Base-by-base conservation (phyloP, 202 grass and related monocot genomes). In the Zoysia matrella region DNA sequence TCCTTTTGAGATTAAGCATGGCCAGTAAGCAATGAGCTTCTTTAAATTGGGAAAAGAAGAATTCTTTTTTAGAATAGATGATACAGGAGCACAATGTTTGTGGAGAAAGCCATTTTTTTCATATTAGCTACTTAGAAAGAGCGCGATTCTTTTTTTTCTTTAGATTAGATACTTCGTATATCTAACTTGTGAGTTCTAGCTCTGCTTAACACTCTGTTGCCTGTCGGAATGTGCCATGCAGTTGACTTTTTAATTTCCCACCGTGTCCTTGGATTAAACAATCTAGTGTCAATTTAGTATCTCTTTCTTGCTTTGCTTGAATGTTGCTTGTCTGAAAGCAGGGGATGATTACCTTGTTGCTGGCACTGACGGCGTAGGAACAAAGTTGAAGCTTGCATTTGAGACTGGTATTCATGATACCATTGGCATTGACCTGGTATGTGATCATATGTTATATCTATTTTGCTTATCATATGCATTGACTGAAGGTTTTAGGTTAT, bases 261-360 rank as follows among this genome's bases (percentile, higher is more conserved):
- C 64, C 15, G n/a, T 11, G 10, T 8, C 45, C 13, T 51, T 78
- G 73, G 52, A 46, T 16, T 3, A 8, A 60, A 0, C 65, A 43
- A 60, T 44, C 9, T 47, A 9, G 10, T 80, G 46, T 2, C 11
- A 60, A 41, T 7, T 67, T n/a, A 14, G 11, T 56, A 22, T 42
- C 3, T 11, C 2, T 47, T 48, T 44, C 69, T 10, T 22, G 50
- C 47, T 9, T 0, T 50, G 3, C 4, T 48, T 30, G 58, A 36
- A 22, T 52, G 8, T 47, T 58, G 3, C 41, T 86, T 60, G 52
- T 51, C 3, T 84, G 66, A 48, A 52, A 63, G 71, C 85, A 95
- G 96, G 91, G 47, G 91, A 92, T 61, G 75, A 87, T 16, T 99
- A 89, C 16, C 90, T 99, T 67, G 96, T 99, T 47, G 91, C 22